Base-by-base conservation (phyloP, 768 basidiomycete genomes). In the Fibroporia radiculosa region DNA sequence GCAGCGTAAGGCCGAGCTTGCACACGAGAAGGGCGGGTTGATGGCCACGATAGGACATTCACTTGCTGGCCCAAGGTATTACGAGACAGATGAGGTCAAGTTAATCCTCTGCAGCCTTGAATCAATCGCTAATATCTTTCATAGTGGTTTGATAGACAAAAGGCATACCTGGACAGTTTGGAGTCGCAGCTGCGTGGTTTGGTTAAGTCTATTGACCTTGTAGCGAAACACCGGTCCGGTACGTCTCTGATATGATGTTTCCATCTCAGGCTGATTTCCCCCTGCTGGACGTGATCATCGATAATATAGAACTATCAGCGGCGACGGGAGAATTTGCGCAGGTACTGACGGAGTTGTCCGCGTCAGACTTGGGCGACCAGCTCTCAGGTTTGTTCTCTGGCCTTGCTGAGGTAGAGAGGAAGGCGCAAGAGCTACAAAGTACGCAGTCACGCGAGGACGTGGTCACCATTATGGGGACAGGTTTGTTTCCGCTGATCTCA, bases 81-180 rank as follows among this genome's bases (percentile, higher is more conserved):
- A 86, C 57, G 91, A 95, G 63, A 89, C 80, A 4, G 91, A 95
- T 52, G 90, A 93, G 64, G 88, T 84, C 52, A 40, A 69, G 25
- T 38, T 14, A 20, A 10, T 14, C 7, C 2, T 29, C 27, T 13
- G 16, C 33, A 23, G 12, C 6, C 5, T 22, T 8, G 28, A 8
- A 14, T 12, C 10, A 4, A 10, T 32, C 14, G 14, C 39, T 20
- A 16, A 23, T 31, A 18, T 12, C 12, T 19, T 13, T 23, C n/a
- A n/a, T 33, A 93, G 80, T 98, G 92, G 92, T 98, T 96, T 55
- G 92, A 96, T 56, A 76, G 78, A 50, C 84, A 92, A 60, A 89
- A 84, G 47, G 64, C 69, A 0, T 91, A 89, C 57, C 74, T 99
- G 10, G 93, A 98, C 53, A 81, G 81, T 33, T 75, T 98, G 18